A percentile compares a stretch with the other conserved stretches of the same genome.
Evolutionary conservation across 768 basidiomycete species (phyloP).

Genomic region (Russula earlei): DNA sequence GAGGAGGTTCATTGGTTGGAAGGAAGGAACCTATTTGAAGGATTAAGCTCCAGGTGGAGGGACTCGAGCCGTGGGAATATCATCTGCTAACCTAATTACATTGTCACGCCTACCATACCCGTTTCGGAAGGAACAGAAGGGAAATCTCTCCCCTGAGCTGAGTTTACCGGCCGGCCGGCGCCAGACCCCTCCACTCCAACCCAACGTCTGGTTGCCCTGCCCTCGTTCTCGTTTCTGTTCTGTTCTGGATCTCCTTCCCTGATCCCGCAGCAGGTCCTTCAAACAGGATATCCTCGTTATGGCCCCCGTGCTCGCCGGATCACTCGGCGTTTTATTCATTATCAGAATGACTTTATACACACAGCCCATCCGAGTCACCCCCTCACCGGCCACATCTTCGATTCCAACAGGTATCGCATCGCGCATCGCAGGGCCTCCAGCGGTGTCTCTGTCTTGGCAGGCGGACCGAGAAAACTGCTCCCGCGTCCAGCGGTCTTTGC

Average conservation of each 20-base stretch:
- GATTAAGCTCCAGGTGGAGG: slow-evolving; percentile 5
- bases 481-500: background rate
- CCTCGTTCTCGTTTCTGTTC: too few relatives aligned
- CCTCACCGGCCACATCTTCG: background rate
- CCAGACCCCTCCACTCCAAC: too few relatives aligned
- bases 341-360: background rate
- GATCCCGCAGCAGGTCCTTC: too few relatives aligned
- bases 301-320: background rate
- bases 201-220: too few relatives aligned
- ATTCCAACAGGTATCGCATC: background rate
- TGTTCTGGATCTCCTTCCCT: too few relatives aligned
- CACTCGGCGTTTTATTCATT: background rate
- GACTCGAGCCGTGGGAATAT: background rate
- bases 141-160: too few relatives aligned
- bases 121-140: too few relatives aligned
- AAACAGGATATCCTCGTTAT: too few relatives aligned
- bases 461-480: background rate
- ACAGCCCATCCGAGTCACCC: background rate
- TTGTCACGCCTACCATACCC: background rate
- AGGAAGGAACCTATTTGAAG: slow-evolving; percentile 9
- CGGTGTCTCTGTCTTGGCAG: too few relatives aligned
- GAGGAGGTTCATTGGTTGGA: background rate
- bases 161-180: too few relatives aligned
- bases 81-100: background rate
- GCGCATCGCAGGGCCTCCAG: background rate